Base-by-base conservation (phyloP, 345 rosid species). In the Acer saccharum region DNA sequence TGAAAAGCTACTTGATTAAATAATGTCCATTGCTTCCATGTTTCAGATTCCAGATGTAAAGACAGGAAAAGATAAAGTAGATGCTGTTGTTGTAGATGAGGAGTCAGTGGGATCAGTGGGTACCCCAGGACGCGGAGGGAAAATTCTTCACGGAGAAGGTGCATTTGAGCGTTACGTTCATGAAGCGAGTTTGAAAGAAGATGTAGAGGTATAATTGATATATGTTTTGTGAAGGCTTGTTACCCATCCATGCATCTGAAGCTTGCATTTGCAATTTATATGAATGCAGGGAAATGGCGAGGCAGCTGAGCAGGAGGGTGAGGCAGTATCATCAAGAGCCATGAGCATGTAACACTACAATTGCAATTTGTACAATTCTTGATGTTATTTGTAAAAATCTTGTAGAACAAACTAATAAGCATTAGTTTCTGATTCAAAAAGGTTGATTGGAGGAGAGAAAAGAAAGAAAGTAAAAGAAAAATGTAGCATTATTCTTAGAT, bases 31-130 rank as follows among this genome's bases (percentile, higher is more conserved):
- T 27, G n/a, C 73, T 67, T 78, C 12, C 44, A n/a, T 71, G 67
- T 75, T 81, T 88, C 90, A 95, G 98, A 89, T 95, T 82, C 99
- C 99, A 25, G 98, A 95, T 74, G 78, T 76, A 50, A 88, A 84
- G 80, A 85, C 83, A 14, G 98, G 97, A 78, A 83, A 71, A 4
- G 88, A 90, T 54, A 86, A 89, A 81, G 85, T 93, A 61, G 98
- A 93, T 76, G 97, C 94, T 0, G 99, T 95, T 78, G 87, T 88
- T 66, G 89, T 95, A 75, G 97, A 93, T 44, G 95, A 88, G 79
- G 93, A 91, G 79, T 90, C 97, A 58, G 90, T 90, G 48, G 92
- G 95, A 65, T 80, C 90, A 14, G 77, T 79, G 64, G 81, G 82
- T 78, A 73, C 88, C 72, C 86, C 81, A 66, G 92, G 99, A 68